Evolutionary conservation across 2,329 filamentous ascomycete genomes (phyloP).

Genomic region (Hymenoscyphus infarciens): DNA sequence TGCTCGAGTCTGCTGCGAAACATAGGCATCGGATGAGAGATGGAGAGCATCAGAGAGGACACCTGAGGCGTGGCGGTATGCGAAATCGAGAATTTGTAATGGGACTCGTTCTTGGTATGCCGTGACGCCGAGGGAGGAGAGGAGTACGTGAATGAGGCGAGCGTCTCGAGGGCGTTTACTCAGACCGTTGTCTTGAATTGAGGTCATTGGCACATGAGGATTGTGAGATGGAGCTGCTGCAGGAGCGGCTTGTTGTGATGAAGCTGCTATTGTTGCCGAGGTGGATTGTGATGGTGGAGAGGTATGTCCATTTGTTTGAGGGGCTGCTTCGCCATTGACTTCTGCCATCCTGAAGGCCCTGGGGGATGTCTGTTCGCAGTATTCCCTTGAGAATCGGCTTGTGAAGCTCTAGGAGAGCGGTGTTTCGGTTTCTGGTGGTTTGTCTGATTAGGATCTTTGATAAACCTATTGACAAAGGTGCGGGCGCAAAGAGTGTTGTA

Average conservation of each 20-base stretch:
- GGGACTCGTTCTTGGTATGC: slow-evolving; percentile 80
- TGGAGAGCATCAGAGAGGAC: slow-evolving; percentile 70
- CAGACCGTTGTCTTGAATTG: slow-evolving; percentile 33
- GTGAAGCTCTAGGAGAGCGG: neutral
- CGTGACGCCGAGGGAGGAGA: slow-evolving; percentile 74
- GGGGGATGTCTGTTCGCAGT: neutral
- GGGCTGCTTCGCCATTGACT: slow-evolving; percentile 32
- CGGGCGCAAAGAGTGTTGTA: neutral
- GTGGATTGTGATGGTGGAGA: slow-evolving; percentile 28
- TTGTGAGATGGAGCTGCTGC: slow-evolving; percentile 17
- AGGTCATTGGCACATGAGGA: slow-evolving; percentile 33
- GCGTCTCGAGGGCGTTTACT: slow-evolving; percentile 66
- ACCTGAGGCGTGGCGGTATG: slow-evolving; percentile 74
- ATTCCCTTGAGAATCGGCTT: neutral
- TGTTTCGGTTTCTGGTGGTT: neutral
- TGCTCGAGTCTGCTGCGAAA: slow-evolving; percentile 38
- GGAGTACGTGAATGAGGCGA: slow-evolving; percentile 74
- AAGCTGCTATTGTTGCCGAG: slow-evolving; percentile 10
- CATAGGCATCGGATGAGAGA: slow-evolving; percentile 65
- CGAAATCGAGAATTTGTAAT: slow-evolving; percentile 79
- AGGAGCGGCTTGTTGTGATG: slow-evolving; percentile 16
- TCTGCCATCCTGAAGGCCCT: slow-evolving; percentile 29
- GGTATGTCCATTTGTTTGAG: slow-evolving; percentile 54
- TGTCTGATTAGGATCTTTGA: neutral
- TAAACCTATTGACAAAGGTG: neutral